Base-by-base conservation (phyloP, 352 stramenopile genomes). In the Phytophthora pisi region DNA sequence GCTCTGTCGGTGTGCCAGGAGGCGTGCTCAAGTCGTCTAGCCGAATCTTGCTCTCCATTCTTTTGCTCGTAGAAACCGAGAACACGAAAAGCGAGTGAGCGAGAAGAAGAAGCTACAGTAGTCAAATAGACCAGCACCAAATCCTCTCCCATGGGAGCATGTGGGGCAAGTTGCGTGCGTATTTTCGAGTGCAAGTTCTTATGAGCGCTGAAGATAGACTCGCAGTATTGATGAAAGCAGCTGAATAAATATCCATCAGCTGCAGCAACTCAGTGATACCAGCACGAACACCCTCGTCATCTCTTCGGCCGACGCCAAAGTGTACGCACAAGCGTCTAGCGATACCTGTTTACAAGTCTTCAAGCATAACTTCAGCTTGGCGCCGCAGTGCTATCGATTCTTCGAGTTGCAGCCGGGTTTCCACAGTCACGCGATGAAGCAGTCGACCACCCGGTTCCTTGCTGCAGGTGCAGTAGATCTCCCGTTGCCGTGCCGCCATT, bases 1-100 rank as follows among this genome's bases (percentile, higher is more conserved):
- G 51, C 23, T 51, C 56, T 15, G 67, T 67, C 13, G 67, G 67
- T 1, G 67, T 74, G 3, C 67, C 67, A 4, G 67, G 67, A 18
- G 67, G 67, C 18, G 67, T 74, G 23, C 62, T 67, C 45, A 74
- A 63, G 16, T 74, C 67, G n/a, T 74, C 61, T 18, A 74, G 34
- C 9, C 31, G 56, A 24, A 31, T 26, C 8, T 51, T 59, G 40
- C 57, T 70, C 11, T 74, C 61, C 67, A 54, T 65, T 28, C 23
- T 36, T 28, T 18, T 20, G 23, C 42, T 54, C 23, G 4, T 18
- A n/a, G 15, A 5, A 40, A 36, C 16, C 15, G 31, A 64, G 40
- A 68, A 64, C 40, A 50, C 59, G 16, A 69, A 10, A 61, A 66
- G 31, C 52, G 53, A 38, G 23, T 16, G 10, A 40, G 10, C 10